These are phyloP conservation scores for Torrubiella hemipterigena DNA, from an alignment of 2,329 filamentous ascomycete species.

Conservation along the genomic window DNA sequence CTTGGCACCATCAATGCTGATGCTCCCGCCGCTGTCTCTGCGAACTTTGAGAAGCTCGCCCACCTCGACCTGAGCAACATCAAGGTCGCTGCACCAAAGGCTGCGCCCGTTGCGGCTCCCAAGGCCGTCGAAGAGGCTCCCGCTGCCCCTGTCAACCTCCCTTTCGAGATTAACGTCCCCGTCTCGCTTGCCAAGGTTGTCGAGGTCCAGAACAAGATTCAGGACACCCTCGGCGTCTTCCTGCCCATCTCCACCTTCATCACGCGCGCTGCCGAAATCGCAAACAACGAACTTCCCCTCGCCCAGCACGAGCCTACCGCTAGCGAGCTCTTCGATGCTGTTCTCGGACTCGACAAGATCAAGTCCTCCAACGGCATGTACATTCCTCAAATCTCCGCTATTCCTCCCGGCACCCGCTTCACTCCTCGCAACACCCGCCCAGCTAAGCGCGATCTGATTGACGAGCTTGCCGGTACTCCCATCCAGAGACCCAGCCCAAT, in stretches of 20 bases:
- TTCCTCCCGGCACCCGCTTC: conserved; percentile 34
- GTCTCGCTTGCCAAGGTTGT: conserved; percentile 71
- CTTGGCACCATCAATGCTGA: conserved; percentile 64
- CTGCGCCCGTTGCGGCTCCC: conserved; percentile 22
- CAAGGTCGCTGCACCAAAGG: conserved; percentile 55
- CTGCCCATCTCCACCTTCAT: conserved; percentile 82
- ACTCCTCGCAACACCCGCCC: conserved; percentile 32
- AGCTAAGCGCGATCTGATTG: conserved; percentile 59
- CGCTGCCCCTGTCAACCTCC: conserved; percentile 29
- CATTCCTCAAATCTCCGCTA: conserved; percentile 56
- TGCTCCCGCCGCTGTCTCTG: conserved; percentile 59
- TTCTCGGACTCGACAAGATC: conserved; percentile 56
- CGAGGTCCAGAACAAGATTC: conserved; percentile 69
- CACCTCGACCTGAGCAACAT: conserved; percentile 94
- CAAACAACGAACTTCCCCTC: conserved; percentile 76
- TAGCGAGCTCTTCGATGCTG: conserved; percentile 79
- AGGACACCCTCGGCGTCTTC: conserved; percentile 64
- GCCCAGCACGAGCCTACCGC: conserved; percentile 49
- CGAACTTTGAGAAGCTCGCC: conserved; percentile 59
- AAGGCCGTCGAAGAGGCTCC: conserved; percentile 24
- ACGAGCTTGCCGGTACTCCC: conserved; percentile 50
- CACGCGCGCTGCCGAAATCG: conserved; percentile 69
- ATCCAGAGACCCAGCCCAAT: conserved; percentile 14
- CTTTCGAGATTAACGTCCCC: conserved; percentile 55
- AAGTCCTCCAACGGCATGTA: conserved; percentile 47